Evolutionary conservation across 805 yeast genomes (phyloP).

Genomic region (Blastobotrys attinorum): DNA sequence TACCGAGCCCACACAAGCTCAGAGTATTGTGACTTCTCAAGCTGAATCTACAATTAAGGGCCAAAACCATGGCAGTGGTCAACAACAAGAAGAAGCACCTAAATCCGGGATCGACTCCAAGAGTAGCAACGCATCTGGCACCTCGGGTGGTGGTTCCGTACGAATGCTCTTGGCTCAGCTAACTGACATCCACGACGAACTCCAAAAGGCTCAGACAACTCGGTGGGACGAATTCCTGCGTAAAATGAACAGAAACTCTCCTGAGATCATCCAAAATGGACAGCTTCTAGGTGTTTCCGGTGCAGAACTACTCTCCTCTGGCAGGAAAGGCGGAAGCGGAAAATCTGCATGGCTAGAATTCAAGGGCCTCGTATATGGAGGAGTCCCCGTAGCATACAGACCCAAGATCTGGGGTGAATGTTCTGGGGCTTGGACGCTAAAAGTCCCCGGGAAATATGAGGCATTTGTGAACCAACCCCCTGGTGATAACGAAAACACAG

Average conservation of each 20-base stretch:
- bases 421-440: conserved; percentile 39
- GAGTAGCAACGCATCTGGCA: not conserved
- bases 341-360: conserved; percentile 26
- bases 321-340: conserved; percentile 11
- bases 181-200: conserved; percentile 38
- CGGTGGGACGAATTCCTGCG: conserved; percentile 42
- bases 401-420: conserved; percentile 46
- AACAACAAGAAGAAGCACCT: not conserved
- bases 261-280: conserved; percentile 21
- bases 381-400: conserved; percentile 43
- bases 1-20: not conserved
- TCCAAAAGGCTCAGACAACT: conserved; percentile 31
- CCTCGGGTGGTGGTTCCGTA: conserved; percentile 12
- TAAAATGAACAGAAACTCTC: conserved; percentile 24
- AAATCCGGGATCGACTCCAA: not conserved
- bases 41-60: not conserved
- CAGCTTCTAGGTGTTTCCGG: conserved; percentile 37
- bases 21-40: not conserved
- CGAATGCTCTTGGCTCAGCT: conserved; percentile 31
- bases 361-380: conserved; percentile 33
- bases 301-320: conserved; percentile 21
- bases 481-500: conserved; percentile 18
- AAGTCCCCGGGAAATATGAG: conserved; percentile 42
- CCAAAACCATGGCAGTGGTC: not conserved
- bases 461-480: conserved; percentile 21